Base-by-base conservation (phyloP, 2,329 filamentous ascomycete genomes). In the Rutstroemia sp. region DNA sequence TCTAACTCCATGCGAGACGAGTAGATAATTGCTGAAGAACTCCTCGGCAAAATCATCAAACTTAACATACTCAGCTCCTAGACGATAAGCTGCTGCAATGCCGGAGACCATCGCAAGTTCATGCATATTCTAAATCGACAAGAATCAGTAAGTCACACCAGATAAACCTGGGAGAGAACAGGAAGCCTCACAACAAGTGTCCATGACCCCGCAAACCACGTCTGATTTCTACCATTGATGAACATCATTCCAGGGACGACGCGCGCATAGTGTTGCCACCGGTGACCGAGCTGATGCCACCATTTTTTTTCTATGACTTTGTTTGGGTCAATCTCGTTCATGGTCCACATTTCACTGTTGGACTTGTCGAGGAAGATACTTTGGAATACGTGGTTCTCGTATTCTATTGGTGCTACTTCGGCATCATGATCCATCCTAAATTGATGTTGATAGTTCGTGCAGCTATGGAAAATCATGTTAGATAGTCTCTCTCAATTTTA, bases 211-310 rank as follows among this genome's bases (percentile, higher is more conserved):
- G 63, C 62, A 56, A 67, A 66, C 18, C 49, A 73, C 0, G 86
- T 89, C 49, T 75, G 74, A 25, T 81, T 81, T 59, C 75, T 79
- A 0, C 84, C 85, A 61, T 90, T 85, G 3, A 90, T 76, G 23
- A 86, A 79, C 84, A 86, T 86, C 78, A 90, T 80, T 61, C 82
- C 82, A 58, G 86, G 86, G 1, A 90, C 83, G 1, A 86, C 83
- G 37, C 81, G 76, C 1, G 79, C 66, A 65, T 85, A 86, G 63
- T 86, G 83, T 37, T 81, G 80, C 77, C 78, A 86, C 3, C 77
- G 74, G 63, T 86, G 82, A 56, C 82, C 82, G 3, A 56, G 44
- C 12, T 56, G 83, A 65, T 86, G 83, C 83, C 83, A 86, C 82
- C 82, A 86, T 59, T 86, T 80, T 59, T 76, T 77, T 49, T 79